Conservation (phyloP, 768 basidiomycete species). For the Boletus bicolor region DNA sequence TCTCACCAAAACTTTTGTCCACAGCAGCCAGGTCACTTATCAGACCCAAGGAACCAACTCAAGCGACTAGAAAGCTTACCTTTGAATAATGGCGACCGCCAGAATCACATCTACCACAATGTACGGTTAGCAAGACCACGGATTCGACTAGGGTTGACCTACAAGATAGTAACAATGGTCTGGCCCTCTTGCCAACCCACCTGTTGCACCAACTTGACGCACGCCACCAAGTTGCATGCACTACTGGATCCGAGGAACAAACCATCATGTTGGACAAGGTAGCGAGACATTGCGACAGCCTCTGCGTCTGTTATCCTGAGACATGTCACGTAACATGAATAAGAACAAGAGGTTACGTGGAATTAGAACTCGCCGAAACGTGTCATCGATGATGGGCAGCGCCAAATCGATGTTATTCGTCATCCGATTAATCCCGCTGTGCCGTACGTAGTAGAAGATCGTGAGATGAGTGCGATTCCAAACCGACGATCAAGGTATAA, state of each 20-base stretch:
- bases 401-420: slow-evolving; percentile 89
- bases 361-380: slow-evolving; percentile 60
- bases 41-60: neutral
- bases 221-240: slow-evolving; percentile 94
- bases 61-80: slow-evolving; percentile 40
- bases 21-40: neutral
- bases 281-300: slow-evolving; percentile 94
- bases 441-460: neutral
- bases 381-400: slow-evolving; percentile 82
- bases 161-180: slow-evolving; percentile 85
- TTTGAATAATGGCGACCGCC: slow-evolving; percentile 92
- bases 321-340: neutral
- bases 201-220: slow-evolving; percentile 72
- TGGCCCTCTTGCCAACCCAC: slow-evolving; percentile 67
- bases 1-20: slow-evolving; percentile 47
- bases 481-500: neutral
- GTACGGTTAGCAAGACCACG: neutral
- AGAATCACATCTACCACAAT: slow-evolving; percentile 71
- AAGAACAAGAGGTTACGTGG: neutral
- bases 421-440: slow-evolving; percentile 87
- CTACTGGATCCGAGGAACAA: slow-evolving; percentile 95
- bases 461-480: neutral
- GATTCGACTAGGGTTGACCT: slow-evolving; percentile 19
- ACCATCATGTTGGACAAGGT: slow-evolving; percentile 86
- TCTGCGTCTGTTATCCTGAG: slow-evolving; percentile 86